phyloP scores from a whole-genome alignment of 805 yeast species.

The Saccharomycopsis sp. region DNA sequence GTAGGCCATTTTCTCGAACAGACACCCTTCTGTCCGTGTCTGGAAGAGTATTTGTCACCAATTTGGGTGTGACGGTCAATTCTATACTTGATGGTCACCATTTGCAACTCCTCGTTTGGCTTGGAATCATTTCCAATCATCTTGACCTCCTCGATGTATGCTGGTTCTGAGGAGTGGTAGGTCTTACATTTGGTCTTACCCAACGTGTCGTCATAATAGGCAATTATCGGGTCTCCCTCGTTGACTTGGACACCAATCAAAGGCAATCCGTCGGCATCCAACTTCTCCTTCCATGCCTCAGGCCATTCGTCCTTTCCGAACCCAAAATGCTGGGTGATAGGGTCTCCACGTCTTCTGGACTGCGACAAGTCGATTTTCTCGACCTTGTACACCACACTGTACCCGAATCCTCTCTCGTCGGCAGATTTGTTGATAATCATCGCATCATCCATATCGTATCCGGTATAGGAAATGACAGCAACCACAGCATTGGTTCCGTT shows the following conservation, averaged over 20 bases:
- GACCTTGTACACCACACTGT: constrained; percentile 92
- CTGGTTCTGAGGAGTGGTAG: constrained; percentile 92
- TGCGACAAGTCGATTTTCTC: constrained; percentile 81
- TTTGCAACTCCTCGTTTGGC: constrained; percentile 73
- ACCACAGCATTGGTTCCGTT: constrained; percentile 98
- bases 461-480: constrained; percentile 97
- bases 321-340: constrained; percentile 89
- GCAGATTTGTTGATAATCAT: constrained; percentile 97
- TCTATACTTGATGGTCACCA: constrained; percentile 81
- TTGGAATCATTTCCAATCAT: constrained; percentile 51
- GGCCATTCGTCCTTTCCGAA: constrained; percentile 94
- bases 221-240: constrained; percentile 94
- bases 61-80: constrained; percentile 87
- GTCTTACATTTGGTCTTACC: constrained; percentile 90
- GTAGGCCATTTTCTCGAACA: constrained; percentile 98
- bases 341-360: constrained; percentile 85
- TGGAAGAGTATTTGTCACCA: constrained; percentile 95
- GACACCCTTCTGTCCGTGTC: constrained; percentile 98
- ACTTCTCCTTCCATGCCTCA: constrained; percentile 75
- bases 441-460: constrained; percentile 99
- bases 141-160: constrained; percentile 91
- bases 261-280: constrained; percentile 92
- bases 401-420: constrained; percentile 95
- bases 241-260: constrained; percentile 78
- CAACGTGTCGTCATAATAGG: constrained; percentile 82